phyloP scores from a whole-genome alignment of 192 early-diverging fungal genomes.

The Spinellus fusiger region DNA sequence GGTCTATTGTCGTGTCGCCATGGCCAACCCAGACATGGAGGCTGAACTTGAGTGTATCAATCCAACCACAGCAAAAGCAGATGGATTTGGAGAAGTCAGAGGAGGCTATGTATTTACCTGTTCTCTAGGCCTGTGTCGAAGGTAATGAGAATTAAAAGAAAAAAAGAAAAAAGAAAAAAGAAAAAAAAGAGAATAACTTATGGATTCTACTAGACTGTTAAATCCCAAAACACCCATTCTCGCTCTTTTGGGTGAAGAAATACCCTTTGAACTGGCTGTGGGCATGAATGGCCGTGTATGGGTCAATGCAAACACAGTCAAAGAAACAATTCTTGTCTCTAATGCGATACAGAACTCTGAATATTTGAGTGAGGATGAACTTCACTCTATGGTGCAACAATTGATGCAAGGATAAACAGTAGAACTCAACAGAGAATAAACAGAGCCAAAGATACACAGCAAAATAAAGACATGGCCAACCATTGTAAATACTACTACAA shows the following conservation, averaged over 20 bases:
- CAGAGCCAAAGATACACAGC: not conserved
- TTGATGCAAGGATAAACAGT: constrained; percentile 14
- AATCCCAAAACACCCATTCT: constrained; percentile 69
- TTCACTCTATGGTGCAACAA: constrained; percentile 37
- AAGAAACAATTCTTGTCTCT: constrained; percentile 57
- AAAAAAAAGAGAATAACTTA: not conserved
- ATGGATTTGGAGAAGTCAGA: constrained; percentile 88
- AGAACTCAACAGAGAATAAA: not conserved
- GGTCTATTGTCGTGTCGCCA: constrained; percentile 76
- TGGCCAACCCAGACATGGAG: constrained; percentile 96
- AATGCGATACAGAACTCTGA: constrained; percentile 76
- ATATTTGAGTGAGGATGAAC: constrained; percentile 51
- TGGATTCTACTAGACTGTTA: constrained; percentile 46
- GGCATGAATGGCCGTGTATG: constrained; percentile 95
- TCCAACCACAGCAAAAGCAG: constrained; percentile 70
- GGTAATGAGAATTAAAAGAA: constrained; percentile 50
- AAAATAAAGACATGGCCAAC: not conserved
- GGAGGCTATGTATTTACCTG: constrained; percentile 73
- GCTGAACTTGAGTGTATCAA: constrained; percentile 93
- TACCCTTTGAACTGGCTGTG: constrained; percentile 85
- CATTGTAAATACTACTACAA: too few species aligned
- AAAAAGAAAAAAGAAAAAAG: not conserved
- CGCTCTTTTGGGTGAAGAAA: constrained; percentile 54
- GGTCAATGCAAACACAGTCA: constrained; percentile 64
- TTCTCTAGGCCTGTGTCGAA: constrained; percentile 72